These are phyloP conservation scores for Termitomyces sp. DNA, from an alignment of 768 basidiomycete genomes.

Conservation along the genomic window DNA sequence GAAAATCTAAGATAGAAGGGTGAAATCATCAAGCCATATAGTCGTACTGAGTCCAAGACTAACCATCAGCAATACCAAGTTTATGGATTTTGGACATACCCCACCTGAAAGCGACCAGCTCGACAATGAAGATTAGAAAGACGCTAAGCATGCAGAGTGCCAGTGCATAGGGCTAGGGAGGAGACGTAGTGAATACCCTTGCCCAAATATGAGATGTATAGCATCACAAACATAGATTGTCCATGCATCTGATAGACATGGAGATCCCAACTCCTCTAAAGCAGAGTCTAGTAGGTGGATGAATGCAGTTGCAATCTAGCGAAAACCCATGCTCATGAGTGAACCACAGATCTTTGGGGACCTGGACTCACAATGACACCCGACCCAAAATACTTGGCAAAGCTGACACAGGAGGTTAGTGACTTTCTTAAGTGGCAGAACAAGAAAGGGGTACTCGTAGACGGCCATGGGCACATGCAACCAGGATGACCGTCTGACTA, in stretches of 20 bases:
- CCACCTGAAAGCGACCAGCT: slow-evolving; percentile 83
- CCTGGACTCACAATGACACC: slow-evolving; percentile 68
- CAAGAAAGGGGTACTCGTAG: slow-evolving; percentile 55
- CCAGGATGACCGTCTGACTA: slow-evolving; percentile 47
- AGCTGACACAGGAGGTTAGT: slow-evolving; percentile 32
- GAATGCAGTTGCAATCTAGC: slow-evolving; percentile 83
- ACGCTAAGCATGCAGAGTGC: slow-evolving; percentile 79
- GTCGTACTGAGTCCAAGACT: slow-evolving; percentile 11
- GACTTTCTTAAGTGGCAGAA: not conserved
- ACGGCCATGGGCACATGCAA: slow-evolving; percentile 51
- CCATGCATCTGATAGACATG: slow-evolving; percentile 73
- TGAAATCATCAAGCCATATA: not conserved
- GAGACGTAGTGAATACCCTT: not conserved
- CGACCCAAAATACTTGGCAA: slow-evolving; percentile 88
- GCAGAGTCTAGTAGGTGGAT: slow-evolving; percentile 80
- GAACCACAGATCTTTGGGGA: not conserved
- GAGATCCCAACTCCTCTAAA: slow-evolving; percentile 59
- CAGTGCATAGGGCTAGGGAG: slow-evolving; percentile 67
- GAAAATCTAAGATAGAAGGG: slow-evolving; percentile 40
- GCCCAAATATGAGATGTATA: not conserved
- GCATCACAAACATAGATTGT: slow-evolving; percentile 34
- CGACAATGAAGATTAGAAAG: slow-evolving; percentile 78
- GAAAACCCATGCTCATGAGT: not conserved
- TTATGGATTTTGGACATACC: slow-evolving; percentile 67
- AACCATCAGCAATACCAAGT: slow-evolving; percentile 61